Percentiles rank a stretch among this genome's conserved stretches.
Evolutionary conservation across 179 eudicot genomes (phyloP).

Genomic region (Beta lomatogona): DNA sequence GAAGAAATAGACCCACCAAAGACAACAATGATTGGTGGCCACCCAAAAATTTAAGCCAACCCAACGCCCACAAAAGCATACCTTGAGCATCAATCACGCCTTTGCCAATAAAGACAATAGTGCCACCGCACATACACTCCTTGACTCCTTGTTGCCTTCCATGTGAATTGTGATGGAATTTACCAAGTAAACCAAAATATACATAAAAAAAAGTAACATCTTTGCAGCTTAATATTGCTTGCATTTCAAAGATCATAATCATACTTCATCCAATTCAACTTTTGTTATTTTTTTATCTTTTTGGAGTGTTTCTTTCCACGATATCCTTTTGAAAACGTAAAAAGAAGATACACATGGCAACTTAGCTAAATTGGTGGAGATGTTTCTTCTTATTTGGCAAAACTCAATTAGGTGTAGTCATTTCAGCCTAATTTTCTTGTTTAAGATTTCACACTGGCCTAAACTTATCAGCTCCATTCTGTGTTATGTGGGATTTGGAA

Average conservation of each 20-base stretch:
- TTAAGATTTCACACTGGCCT: background rate
- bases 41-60: background rate
- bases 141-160: conserved; percentile 6
- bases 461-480: background rate
- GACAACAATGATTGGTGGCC: conserved; percentile 26
- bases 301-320: background rate
- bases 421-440: background rate
- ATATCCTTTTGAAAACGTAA: background rate
- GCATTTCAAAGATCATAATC: conserved; percentile 6
- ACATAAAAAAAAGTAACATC: background rate
- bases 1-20: conserved; percentile 6
- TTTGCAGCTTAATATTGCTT: background rate
- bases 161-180: conserved; percentile 13
- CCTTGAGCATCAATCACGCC: conserved; percentile 29
- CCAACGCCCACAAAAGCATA: background rate
- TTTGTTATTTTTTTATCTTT: background rate
- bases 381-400: background rate
- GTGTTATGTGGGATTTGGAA: background rate
- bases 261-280: background rate
- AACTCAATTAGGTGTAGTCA: background rate
- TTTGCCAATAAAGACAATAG: conserved; percentile 21
- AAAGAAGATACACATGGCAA: conserved; percentile 9
- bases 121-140: conserved; percentile 17
- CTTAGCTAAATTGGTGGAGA: conserved; percentile 11
- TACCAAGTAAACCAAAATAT: background rate